A percentile compares a stretch with the other conserved stretches of the same genome.
These are phyloP conservation scores for Hyaloscypha finlandica DNA, from an alignment of 495 filamentous ascomycete species.

Conservation along the genomic window DNA sequence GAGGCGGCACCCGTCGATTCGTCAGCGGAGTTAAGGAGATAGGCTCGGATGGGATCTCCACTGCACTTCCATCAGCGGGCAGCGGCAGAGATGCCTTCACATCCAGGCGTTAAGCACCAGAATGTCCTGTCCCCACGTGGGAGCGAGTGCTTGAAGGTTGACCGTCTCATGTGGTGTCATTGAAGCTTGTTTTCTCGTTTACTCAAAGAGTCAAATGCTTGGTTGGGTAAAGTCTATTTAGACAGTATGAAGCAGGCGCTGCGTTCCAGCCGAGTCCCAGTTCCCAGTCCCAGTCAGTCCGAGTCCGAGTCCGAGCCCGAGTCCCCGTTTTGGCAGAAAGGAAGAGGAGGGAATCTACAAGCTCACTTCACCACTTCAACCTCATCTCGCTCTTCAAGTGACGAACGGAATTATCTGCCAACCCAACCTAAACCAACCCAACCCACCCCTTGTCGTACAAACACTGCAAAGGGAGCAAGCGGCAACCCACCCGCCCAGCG, in stretches of 20 bases:
- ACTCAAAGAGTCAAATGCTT: not conserved
- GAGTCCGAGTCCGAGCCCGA: too few species aligned
- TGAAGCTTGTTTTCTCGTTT: not conserved
- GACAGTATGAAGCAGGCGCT: not conserved
- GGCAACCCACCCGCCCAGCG: too few species aligned
- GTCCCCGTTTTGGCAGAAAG: too few species aligned
- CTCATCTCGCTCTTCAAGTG: too few species aligned
- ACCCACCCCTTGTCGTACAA: too few species aligned
- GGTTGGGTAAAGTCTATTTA: not conserved
- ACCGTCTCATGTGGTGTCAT: not conserved
- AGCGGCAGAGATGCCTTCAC: too few species aligned
- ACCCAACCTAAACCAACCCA: too few species aligned
- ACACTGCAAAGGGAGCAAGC: too few species aligned
- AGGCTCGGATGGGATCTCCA: not conserved
- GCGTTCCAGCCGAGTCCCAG: not conserved
- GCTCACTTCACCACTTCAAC: too few species aligned
- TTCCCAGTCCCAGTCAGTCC: too few species aligned
- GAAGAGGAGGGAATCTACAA: too few species aligned
- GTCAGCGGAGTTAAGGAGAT: slow-evolving; percentile 2
- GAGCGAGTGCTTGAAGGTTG: not conserved
- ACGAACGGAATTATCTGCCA: too few species aligned
- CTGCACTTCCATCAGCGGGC: not conserved
- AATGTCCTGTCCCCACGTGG: not conserved
- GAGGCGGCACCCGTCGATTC: not conserved
- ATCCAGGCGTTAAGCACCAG: not conserved